Conservation (phyloP, 257 asterid species). For the Buddleja alternifolia region DNA sequence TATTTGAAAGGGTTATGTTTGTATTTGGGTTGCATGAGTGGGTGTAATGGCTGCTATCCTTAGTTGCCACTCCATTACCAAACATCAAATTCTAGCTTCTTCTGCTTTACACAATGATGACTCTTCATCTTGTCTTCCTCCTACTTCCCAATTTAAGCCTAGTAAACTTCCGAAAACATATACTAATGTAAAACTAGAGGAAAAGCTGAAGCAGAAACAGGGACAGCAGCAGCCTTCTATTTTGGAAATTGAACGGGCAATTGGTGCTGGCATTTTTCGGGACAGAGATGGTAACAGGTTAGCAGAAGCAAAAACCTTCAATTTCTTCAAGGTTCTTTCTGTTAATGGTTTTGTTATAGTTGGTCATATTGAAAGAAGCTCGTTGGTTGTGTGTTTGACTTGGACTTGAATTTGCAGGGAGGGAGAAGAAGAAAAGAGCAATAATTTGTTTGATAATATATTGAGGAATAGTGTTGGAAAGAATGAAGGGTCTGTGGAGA, state of each 20-base stretch:
- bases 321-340: neutral
- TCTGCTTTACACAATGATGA: conserved; percentile 40
- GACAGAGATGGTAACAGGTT: conserved; percentile 56
- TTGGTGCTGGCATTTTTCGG: conserved; percentile 74
- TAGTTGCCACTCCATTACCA: conserved; percentile 43
- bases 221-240: conserved; percentile 48
- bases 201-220: conserved; percentile 32
- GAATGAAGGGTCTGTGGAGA: conserved; percentile 69
- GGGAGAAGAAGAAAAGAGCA: conserved; percentile 33
- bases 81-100: conserved; percentile 42
- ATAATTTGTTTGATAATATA: conserved; percentile 45
- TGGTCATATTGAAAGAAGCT: neutral
- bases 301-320: neutral
- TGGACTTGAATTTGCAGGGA: conserved; percentile 40
- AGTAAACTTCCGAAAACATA: conserved; percentile 28
- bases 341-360: too few relatives aligned
- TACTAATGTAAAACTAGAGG: conserved; percentile 12
- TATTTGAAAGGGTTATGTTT: neutral
- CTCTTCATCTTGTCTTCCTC: conserved; percentile 34
- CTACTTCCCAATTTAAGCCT: conserved; percentile 29
- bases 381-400: neutral
- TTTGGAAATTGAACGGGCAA: conserved; percentile 75
- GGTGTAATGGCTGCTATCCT: conserved; percentile 42
- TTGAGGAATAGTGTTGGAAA: conserved; percentile 52
- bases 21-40: neutral